phyloP scores from a whole-genome alignment of 345 rosid genomes.

The Cardiospermum halicacabum region DNA sequence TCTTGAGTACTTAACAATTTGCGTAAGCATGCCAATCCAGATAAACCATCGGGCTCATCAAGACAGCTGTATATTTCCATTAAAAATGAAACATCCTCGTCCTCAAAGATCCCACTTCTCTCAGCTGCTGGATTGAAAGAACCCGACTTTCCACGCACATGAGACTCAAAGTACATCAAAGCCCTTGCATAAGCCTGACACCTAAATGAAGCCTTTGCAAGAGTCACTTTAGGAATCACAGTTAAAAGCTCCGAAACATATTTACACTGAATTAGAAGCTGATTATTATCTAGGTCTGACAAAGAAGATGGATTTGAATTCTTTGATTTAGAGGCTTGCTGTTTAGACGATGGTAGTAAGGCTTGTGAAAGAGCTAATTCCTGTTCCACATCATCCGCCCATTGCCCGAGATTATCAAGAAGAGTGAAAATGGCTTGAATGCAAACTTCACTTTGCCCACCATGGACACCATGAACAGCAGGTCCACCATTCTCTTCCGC shows the following conservation, averaged over 20 bases:
- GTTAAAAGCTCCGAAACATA: slow-evolving; percentile 81
- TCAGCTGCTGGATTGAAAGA: slow-evolving; percentile 93
- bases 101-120: slow-evolving; percentile 80
- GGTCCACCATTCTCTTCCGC: slow-evolving; percentile 66
- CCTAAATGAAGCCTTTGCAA: slow-evolving; percentile 84
- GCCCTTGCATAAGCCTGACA: slow-evolving; percentile 97
- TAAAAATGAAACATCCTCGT: slow-evolving; percentile 83
- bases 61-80: slow-evolving; percentile 93
- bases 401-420: slow-evolving; percentile 97
- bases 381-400: slow-evolving; percentile 91
- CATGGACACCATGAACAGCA: slow-evolving; percentile 42
- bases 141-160: slow-evolving; percentile 79
- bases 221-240: slow-evolving; percentile 82
- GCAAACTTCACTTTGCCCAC: slow-evolving; percentile 89
- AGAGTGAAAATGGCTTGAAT: slow-evolving; percentile 92
- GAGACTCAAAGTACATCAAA: slow-evolving; percentile 94
- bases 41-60: slow-evolving; percentile 92
- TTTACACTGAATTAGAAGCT: slow-evolving; percentile 75
- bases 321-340: slow-evolving; percentile 55
- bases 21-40: slow-evolving; percentile 86
- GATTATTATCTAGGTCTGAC: slow-evolving; percentile 63
- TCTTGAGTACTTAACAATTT: slow-evolving; percentile 82
- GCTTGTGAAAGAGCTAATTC: slow-evolving; percentile 78
- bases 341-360: slow-evolving; percentile 50
- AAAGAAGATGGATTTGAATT: slow-evolving; percentile 41